Evolutionary conservation across 1,284 basidiomycete species (phyloP), one percentile per base, ranked within the genome.

Genomic region (Austroboletus niveus): DNA sequence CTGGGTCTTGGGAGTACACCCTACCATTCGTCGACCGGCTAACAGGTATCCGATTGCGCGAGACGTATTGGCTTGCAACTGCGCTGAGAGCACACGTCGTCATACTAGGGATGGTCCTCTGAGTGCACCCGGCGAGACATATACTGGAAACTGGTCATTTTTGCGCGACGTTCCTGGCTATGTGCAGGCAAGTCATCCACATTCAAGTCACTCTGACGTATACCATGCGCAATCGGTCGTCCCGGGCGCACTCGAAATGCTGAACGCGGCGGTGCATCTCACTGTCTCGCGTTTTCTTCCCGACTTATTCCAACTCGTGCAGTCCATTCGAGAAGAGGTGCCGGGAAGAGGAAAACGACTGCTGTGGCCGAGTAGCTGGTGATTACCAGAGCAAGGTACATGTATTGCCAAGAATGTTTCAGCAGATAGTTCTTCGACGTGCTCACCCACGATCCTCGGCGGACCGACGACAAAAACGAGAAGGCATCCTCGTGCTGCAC

Each of bases 81-180:
- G 76, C 78, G 4, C 71, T 69, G 43, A 75, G 72, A 53, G 69
- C 78, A 0, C 69, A 75, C 51, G 34, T 82, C 24, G 45, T 81
- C 15, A 54, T 83, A 42, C 42, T 82, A 41, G 75, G 75, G 52
- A 74, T 29, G 75, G 71, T 0, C 80, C 81, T 15, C 52, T 80
- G 12, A 72, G 78, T 29, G 72, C 77, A 5, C 80, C 80, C 11
- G 71, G 72, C 7, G 72, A 68, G 62, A 80, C 77, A 2, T 80
- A 79, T 38, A 32, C 45, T 5, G 73, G 71, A 20, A 72, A 77
- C 48, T 79, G 76, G 76, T 60, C 70, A 7, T 77, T 75, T 51
- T 53, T 66, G 10, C 39, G 3, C 15, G 45, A 48, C 2, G n/a
- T 53, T 0, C 59, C 59, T 17, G 54, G 64, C 32, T 53, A 64